Base-by-base conservation (phyloP, 305 asterid species). In the Fraxinus sp. region DNA sequence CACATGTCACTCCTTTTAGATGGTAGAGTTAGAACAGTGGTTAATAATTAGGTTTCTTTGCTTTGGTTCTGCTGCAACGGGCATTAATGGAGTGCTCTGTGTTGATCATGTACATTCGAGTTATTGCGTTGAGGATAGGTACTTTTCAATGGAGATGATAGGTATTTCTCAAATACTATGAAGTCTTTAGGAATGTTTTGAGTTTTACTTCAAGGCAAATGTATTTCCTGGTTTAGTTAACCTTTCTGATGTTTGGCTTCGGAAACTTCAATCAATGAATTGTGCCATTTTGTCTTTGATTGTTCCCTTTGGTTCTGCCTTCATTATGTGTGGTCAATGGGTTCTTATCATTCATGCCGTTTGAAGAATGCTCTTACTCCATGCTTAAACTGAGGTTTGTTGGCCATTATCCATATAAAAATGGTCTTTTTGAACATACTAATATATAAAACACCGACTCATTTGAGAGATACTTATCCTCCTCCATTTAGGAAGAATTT, bases 91-190 rank as follows among this genome's bases (percentile, higher is more conserved):
- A 83, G 70, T 85, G 86, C 86, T 80, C 86, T 80, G 84, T 86
- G 87, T 84, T 83, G 83, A 83, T 85, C 89, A 84, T 89, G 92
- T 93, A 89, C 86, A 90, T 91, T 88, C 91, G 86, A 84, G 85
- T 83, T 85, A 81, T 82, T 78, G 84, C 74, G 4, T 28, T 68
- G 39, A 68, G 76, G 87, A 82, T 83, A 83, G 89, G 81, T 73
- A 85, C 79, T 83, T 85, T 81, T 79, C 82, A 9, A 68, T 79
- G 86, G 85, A 84, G 87, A 85, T 81, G 86, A 85, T 83, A 86
- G 88, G 88, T 87, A 86, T 79, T 89, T 87, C 85, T 84, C 83
- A 75, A 82, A 85, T 82, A 83, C 88, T 83, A 79, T 82, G 79
- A 39, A 85, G 71, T 87, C 81, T 81, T 84, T 83, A 79, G 90